Percentiles rank a stretch among this genome's conserved stretches.
phyloP scores from a whole-genome alignment of 225 moss, liverwort and hornwort genomes.

The Anthoceros angustus region DNA sequence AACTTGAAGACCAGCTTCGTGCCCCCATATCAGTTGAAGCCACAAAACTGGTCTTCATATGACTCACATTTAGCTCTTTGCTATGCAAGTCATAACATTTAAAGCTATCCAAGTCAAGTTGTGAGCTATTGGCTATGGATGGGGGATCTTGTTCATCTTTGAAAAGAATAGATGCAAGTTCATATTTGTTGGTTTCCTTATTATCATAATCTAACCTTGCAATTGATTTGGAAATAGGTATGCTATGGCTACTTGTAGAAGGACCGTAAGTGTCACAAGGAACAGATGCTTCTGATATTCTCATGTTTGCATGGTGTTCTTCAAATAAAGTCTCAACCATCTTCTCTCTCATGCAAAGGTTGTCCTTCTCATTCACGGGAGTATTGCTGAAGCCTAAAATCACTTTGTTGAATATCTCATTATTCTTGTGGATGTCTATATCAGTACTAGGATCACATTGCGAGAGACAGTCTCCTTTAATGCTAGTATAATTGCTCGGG shows the following conservation, averaged over 20 bases:
- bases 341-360: background rate
- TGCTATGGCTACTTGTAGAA: too few relatives aligned
- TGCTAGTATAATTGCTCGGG: background rate
- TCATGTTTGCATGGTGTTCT: background rate
- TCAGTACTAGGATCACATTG: background rate
- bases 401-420: too few relatives aligned
- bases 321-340: background rate
- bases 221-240: background rate
- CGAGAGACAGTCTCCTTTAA: background rate
- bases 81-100: background rate
- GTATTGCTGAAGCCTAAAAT: background rate
- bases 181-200: background rate
- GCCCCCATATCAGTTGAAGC: constrained; percentile 8
- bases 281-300: background rate
- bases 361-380: background rate
- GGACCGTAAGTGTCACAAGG: background rate
- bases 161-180: background rate
- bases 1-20: constrained; percentile 26
- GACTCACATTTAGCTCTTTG: background rate
- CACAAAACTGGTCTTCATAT: background rate
- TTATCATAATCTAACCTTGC: background rate
- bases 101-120: background rate
- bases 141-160: background rate
- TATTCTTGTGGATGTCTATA: background rate
- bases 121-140: background rate